Evolutionary conservation across 257 asterid genomes (phyloP).

Genomic region (Capsicum rhomboideum): DNA sequence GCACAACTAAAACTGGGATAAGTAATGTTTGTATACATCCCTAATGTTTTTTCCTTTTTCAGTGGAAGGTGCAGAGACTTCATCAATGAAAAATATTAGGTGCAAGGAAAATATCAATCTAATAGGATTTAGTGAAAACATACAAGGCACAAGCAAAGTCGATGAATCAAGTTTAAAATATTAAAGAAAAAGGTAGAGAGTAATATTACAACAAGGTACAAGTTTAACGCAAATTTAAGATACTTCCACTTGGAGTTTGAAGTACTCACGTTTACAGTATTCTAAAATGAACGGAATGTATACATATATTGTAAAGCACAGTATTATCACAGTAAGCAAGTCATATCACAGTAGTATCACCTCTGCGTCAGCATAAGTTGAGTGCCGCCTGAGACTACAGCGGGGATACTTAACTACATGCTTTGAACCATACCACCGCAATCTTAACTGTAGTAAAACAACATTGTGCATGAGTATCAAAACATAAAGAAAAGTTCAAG

Average conservation of each 20-base stretch:
- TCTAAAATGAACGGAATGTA: not conserved
- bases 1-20: not conserved
- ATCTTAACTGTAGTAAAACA: constrained; percentile 47
- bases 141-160: not conserved
- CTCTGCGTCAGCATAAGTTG: constrained; percentile 96
- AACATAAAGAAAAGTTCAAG: not conserved
- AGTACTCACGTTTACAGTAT: not conserved
- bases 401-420: constrained; percentile 91
- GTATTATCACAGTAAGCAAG: not conserved
- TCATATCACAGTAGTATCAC: constrained; percentile 34
- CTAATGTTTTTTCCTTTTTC: not conserved
- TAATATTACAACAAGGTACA: not conserved
- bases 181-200: not conserved
- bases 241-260: not conserved
- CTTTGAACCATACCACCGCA: constrained; percentile 84
- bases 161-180: not conserved
- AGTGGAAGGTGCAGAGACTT: not conserved
- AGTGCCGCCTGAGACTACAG: constrained; percentile 81
- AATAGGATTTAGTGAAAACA: not conserved
- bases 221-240: not conserved
- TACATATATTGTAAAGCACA: not conserved
- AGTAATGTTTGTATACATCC: not conserved
- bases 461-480: constrained; percentile 1
- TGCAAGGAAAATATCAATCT: not conserved
- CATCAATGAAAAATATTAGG: not conserved